Conservation (phyloP, 352 stramenopile species). For the Phytophthora foliorum region DNA sequence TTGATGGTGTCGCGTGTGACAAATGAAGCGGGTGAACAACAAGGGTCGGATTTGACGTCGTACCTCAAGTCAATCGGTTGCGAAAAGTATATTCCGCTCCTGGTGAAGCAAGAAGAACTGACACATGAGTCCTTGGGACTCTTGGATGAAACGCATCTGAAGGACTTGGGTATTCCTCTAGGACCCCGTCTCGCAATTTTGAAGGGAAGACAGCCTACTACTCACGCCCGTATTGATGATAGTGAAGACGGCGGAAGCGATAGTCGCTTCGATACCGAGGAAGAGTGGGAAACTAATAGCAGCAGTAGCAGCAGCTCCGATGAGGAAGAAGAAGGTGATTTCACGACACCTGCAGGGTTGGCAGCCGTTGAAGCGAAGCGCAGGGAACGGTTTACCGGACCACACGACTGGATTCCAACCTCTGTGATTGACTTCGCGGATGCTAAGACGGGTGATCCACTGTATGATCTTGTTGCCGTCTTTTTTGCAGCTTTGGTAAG, state of each 20-base stretch:
- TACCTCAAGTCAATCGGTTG: constrained; percentile 58
- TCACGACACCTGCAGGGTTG: constrained; percentile 26
- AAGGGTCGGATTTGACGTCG: constrained; percentile 33
- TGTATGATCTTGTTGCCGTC: constrained; percentile 88
- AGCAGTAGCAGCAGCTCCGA: constrained; percentile 63
- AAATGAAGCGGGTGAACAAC: constrained; percentile 1
- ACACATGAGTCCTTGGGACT: constrained; percentile 56
- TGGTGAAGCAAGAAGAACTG: constrained; percentile 73
- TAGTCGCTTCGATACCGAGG: constrained; percentile 35
- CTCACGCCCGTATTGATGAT: constrained; percentile 34
- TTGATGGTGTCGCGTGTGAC: constrained; percentile 18
- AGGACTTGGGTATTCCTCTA: constrained; percentile 67
- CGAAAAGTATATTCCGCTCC: constrained; percentile 58
- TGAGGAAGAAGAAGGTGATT: constrained; percentile 51
- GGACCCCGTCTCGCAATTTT: constrained; percentile 72
- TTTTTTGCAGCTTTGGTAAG: constrained; percentile 85
- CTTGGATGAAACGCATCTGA: constrained; percentile 59
- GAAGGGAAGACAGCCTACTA: constrained; percentile 24
- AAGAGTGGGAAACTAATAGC: constrained; percentile 65
- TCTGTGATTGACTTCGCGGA: constrained; percentile 92
- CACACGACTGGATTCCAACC: constrained; percentile 62
- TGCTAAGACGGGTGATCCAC: constrained; percentile 84
- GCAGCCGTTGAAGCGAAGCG: constrained; percentile 50
- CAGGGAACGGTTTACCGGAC: constrained; percentile 57
- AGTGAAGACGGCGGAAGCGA: constrained; percentile 36